phyloP scores from a whole-genome alignment of 129 eudicot species.

The sunflower (Helianthus annuus) region DNA sequence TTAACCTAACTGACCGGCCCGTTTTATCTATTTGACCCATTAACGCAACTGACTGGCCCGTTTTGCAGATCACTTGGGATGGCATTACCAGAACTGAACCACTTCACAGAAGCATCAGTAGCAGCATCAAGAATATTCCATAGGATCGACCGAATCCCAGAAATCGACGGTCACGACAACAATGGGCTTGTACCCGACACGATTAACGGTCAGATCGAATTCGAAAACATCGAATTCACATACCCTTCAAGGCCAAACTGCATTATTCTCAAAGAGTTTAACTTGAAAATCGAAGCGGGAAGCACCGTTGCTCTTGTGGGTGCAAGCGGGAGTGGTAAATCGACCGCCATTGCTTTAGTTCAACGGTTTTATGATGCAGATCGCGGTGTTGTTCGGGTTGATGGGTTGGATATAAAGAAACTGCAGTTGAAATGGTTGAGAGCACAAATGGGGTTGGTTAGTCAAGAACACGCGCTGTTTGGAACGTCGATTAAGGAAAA shows the following conservation, averaged over 20 bases:
- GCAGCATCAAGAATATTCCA: constrained; percentile 80
- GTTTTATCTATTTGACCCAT: background rate
- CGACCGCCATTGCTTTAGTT: constrained; percentile 80
- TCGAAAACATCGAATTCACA: constrained; percentile 60
- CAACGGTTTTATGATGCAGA: constrained; percentile 75
- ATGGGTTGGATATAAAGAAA: constrained; percentile 68
- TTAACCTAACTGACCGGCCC: background rate
- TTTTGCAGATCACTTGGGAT: constrained; percentile 79
- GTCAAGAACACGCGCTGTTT: constrained; percentile 93
- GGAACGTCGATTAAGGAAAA: constrained; percentile 91
- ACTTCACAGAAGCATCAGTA: constrained; percentile 88
- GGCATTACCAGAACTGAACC: constrained; percentile 88
- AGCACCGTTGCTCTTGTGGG: constrained; percentile 90
- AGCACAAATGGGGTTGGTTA: constrained; percentile 84
- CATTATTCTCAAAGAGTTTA: constrained; percentile 66
- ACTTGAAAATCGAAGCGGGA: constrained; percentile 75
- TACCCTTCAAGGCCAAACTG: constrained; percentile 87
- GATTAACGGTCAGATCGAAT: constrained; percentile 69
- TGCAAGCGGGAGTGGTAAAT: constrained; percentile 95
- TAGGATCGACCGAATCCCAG: constrained; percentile 68
- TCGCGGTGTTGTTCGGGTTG: constrained; percentile 61
- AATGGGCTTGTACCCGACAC: constrained; percentile 51
- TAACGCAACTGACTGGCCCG: background rate
- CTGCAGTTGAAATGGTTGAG: constrained; percentile 83
- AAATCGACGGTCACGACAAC: constrained; percentile 61